phyloP scores from a whole-genome alignment of 1,284 basidiomycete genomes.

The Sporisorium exsertum region DNA sequence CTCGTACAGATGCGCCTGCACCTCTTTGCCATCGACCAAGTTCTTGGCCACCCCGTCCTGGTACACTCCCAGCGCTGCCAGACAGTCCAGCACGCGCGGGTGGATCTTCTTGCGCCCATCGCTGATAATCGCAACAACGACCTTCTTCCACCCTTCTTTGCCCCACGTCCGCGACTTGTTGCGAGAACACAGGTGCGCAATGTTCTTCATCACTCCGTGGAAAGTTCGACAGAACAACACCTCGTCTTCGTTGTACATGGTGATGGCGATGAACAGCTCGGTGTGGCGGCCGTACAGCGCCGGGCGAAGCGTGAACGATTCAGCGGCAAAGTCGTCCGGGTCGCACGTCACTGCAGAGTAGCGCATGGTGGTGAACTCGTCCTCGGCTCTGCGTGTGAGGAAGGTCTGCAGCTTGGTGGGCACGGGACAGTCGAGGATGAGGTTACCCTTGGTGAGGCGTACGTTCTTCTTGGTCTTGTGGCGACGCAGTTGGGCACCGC shows the following conservation, averaged over 20 bases:
- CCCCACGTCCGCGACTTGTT: constrained; percentile 97
- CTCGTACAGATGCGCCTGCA: constrained; percentile 94
- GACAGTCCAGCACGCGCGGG: constrained; percentile 91
- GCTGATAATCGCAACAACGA: constrained; percentile 78
- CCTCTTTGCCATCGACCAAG: constrained; percentile 84
- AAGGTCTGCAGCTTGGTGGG: constrained; percentile 71
- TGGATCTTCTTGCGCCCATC: constrained; percentile 93
- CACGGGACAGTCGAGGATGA: constrained; percentile 69
- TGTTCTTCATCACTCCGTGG: constrained; percentile 87
- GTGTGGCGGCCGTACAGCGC: constrained; percentile 83
- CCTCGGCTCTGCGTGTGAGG: constrained; percentile 81
- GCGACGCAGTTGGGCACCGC: constrained; percentile 64
- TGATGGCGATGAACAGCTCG: constrained; percentile 84
- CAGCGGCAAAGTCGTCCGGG: constrained; percentile 88
- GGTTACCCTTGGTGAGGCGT: constrained; percentile 68
- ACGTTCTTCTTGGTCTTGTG: constrained; percentile 70
- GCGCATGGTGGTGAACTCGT: constrained; percentile 83
- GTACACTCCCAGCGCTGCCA: constrained; percentile 73
- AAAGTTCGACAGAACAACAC: constrained; percentile 90
- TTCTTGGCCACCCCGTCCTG: constrained; percentile 86
- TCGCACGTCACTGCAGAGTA: constrained; percentile 67
- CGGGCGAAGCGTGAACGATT: constrained; percentile 86
- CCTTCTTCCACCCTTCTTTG: constrained; percentile 94
- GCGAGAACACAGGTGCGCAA: constrained; percentile 79
- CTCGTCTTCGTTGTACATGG: constrained; percentile 94